A percentile compares a stretch with the other conserved stretches of the same genome.
phyloP scores from a whole-genome alignment of 2,329 filamentous ascomycete genomes.

The Phialocephala sp. region DNA sequence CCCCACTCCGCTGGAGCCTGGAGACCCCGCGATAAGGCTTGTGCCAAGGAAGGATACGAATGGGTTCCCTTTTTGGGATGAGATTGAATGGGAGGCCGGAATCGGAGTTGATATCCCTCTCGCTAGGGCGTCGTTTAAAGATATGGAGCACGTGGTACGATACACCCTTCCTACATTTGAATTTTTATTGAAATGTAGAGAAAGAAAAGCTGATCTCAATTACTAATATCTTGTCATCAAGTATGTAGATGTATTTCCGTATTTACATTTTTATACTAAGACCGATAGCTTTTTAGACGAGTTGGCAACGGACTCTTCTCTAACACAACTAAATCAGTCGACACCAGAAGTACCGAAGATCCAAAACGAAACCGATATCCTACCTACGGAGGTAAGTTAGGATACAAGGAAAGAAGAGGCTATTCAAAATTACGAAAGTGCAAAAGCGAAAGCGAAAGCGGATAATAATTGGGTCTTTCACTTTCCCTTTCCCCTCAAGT shows the following conservation, averaged over 20 bases:
- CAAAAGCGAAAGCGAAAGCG: too few relatives aligned
- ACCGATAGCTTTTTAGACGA: background rate
- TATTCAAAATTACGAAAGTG: too few relatives aligned
- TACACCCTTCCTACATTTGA: too few relatives aligned
- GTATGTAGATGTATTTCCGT: background rate
- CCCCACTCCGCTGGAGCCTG: background rate
- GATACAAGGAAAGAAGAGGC: background rate
- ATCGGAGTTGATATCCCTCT: background rate
- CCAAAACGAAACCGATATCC: background rate
- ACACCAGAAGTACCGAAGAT: background rate
- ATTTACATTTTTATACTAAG: background rate
- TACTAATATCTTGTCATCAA: too few relatives aligned
- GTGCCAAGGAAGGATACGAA: background rate
- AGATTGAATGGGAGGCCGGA: background rate
- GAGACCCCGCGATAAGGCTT: constrained; percentile 4
- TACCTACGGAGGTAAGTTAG: too few relatives aligned
- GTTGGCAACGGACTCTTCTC: background rate
- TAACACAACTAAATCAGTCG: background rate
- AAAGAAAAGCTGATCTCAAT: too few relatives aligned
- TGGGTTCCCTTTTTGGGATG: constrained; percentile 1
- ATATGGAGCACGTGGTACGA: background rate
- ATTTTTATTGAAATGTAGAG: too few relatives aligned
- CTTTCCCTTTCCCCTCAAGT: background rate
- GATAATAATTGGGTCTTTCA: background rate
- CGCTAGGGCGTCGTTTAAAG: background rate